Percentiles rank a stretch among this genome's conserved stretches.
phyloP scores from a whole-genome alignment of 352 stramenopile species.

The Plasmopara halstedii region DNA sequence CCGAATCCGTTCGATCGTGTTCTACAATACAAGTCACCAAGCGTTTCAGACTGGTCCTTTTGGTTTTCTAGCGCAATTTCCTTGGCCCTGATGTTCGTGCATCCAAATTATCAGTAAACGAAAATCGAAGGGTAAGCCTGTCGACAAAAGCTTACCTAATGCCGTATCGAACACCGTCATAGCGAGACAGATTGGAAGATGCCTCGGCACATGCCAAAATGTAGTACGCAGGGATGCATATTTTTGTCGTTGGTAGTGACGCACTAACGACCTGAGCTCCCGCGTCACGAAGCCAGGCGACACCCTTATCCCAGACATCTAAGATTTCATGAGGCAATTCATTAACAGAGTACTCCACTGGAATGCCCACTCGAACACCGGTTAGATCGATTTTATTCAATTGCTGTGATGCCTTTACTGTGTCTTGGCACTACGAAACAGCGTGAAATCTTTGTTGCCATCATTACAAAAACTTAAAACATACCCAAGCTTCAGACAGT shows the following conservation, averaged over 20 bases:
- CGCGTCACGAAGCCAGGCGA: conserved; percentile 59
- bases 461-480: background rate
- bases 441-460: background rate
- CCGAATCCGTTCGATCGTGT: conserved; percentile 88
- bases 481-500: conserved; percentile 51
- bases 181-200: conserved; percentile 96
- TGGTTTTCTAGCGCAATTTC: conserved; percentile 36
- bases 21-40: conserved; percentile 82
- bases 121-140: background rate
- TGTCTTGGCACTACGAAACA: conserved; percentile 27
- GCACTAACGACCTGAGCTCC: conserved; percentile 70
- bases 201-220: conserved; percentile 97
- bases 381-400: conserved; percentile 37
- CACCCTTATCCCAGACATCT: conserved; percentile 72
- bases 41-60: conserved; percentile 62
- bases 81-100: conserved; percentile 38
- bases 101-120: background rate
- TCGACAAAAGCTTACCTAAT: conserved; percentile 31
- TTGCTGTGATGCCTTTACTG: conserved; percentile 18
- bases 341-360: conserved; percentile 91
- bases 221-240: conserved; percentile 95
- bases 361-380: conserved; percentile 88
- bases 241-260: conserved; percentile 71
- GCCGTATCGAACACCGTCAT: conserved; percentile 93
- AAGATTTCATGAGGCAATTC: conserved; percentile 85